Conservation (phyloP, 495 filamentous ascomycete species). For the Penicillium lividum region DNA sequence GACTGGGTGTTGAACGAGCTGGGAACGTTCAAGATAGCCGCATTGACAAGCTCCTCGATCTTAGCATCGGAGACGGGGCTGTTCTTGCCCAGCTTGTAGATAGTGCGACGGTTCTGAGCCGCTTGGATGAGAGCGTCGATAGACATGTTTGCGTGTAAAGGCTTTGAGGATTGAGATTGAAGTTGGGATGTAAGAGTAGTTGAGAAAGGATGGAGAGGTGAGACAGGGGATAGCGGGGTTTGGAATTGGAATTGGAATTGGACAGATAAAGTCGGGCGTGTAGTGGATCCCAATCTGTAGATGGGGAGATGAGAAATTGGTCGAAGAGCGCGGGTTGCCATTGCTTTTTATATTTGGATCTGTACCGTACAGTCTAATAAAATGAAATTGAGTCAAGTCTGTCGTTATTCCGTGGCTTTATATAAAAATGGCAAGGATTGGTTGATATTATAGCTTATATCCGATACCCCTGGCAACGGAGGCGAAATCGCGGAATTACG, state of each 20-base stretch:
- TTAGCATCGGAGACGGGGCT: conserved; percentile 49
- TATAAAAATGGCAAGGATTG: not conserved
- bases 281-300: conserved; percentile 19
- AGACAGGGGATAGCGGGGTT: conserved; percentile 22
- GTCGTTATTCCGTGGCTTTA: not conserved
- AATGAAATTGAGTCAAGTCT: not conserved
- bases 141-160: conserved; percentile 19
- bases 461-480: not conserved
- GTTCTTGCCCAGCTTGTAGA: conserved; percentile 48
- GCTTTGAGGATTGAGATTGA: conserved; percentile 2
- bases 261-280: conserved; percentile 4
- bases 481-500: conserved; percentile 1
- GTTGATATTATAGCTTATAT: not conserved
- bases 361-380: not conserved
- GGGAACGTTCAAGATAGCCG: conserved; percentile 48
- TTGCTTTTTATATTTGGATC: conserved; percentile 3
- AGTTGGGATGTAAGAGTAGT: conserved; percentile 49
- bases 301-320: conserved; percentile 18
- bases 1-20: conserved; percentile 60
- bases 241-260: not conserved
- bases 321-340: conserved; percentile 21
- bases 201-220: conserved; percentile 56
- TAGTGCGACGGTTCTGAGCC: conserved; percentile 47
- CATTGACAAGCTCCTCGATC: conserved; percentile 51
- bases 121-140: conserved; percentile 40